These are phyloP conservation scores for Blumeria hordei DNA, from an alignment of 2,329 filamentous ascomycete species.

Conservation along the genomic window DNA sequence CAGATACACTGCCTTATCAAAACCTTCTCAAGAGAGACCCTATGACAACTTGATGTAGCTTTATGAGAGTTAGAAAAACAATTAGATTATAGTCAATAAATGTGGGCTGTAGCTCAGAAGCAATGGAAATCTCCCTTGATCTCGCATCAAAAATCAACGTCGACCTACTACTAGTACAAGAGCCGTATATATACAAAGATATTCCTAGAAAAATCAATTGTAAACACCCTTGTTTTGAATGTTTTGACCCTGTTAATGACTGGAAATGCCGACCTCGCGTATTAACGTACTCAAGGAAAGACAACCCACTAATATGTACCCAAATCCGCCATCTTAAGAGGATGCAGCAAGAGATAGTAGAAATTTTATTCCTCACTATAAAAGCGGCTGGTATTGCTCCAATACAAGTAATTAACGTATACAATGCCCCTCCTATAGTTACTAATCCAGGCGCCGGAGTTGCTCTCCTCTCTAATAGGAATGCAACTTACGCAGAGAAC, in stretches of 20 bases:
- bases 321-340: neutral
- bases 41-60: neutral
- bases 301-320: neutral
- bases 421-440: neutral
- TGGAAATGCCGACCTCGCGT: neutral
- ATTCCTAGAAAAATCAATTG: neutral
- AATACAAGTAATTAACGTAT: neutral
- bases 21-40: neutral
- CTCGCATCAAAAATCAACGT: neutral
- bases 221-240: neutral
- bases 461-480: neutral
- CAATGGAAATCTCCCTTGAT: neutral
- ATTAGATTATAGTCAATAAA: neutral
- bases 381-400: neutral
- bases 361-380: neutral
- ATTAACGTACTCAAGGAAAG: neutral
- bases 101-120: neutral
- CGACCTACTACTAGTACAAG: neutral
- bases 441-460: neutral
- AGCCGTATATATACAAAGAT: neutral
- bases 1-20: neutral
- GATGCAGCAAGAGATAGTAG: neutral
- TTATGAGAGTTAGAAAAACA: neutral
- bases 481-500: neutral
- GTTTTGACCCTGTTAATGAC: neutral